A percentile compares a stretch with the other conserved stretches of the same genome.
Conservation (phyloP, 192 early-diverging fungal genomes). For the Coemansia sp. region DNA sequence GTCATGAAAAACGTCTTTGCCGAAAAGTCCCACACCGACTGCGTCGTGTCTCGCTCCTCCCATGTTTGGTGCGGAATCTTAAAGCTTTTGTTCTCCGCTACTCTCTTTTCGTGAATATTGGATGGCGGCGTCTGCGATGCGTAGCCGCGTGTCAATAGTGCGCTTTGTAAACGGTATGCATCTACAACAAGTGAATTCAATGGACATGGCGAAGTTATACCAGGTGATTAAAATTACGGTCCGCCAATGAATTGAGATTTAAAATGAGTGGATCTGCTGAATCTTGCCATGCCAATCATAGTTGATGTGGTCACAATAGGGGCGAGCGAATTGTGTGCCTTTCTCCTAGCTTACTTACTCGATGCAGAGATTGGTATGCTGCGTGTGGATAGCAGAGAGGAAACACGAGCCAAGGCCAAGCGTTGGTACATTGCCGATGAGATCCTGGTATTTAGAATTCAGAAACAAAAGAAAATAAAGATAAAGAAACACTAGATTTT, state of each 20-base stretch:
- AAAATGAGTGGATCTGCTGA: neutral
- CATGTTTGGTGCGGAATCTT: conserved; percentile 48
- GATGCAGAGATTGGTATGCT: conserved; percentile 6
- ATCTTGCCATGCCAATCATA: neutral
- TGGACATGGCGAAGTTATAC: neutral
- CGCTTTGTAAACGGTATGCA: conserved; percentile 7
- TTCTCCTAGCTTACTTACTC: conserved; percentile 6
- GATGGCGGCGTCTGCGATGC: conserved; percentile 37
- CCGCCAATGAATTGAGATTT: too few relatives aligned
- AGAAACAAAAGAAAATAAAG: conserved; percentile 6
- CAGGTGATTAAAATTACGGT: too few relatives aligned
- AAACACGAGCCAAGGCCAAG: conserved; percentile 32
- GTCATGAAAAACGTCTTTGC: conserved; percentile 87
- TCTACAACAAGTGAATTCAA: neutral
- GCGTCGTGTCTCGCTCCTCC: conserved; percentile 48
- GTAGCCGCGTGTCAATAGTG: conserved; percentile 7
- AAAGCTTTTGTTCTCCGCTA: conserved; percentile 34
- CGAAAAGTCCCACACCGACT: conserved; percentile 59
- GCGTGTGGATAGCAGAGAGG: conserved; percentile 27
- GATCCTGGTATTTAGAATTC: neutral
- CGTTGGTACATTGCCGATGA: conserved; percentile 39
- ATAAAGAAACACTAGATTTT: conserved; percentile 1
- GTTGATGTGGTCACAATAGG: too few relatives aligned
- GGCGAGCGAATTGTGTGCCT: too few relatives aligned
- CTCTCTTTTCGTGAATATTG: conserved; percentile 40